Base-by-base conservation (phyloP, 1,284 basidiomycete genomes). In the Lignosus rhinocerotis region DNA sequence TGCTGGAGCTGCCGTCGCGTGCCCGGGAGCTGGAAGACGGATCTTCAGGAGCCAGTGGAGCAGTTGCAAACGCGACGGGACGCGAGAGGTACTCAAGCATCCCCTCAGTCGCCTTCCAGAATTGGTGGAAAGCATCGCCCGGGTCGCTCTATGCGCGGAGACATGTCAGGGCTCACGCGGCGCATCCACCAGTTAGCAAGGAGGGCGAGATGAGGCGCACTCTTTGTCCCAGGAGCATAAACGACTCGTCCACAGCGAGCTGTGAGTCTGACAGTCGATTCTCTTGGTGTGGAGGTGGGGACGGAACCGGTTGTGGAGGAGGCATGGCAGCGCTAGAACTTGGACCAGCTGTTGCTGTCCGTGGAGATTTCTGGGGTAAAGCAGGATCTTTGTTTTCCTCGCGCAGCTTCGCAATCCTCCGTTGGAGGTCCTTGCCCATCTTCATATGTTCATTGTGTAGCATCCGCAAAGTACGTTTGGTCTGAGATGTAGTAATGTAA, bases 91-190 rank as follows among this genome's bases (percentile, higher is more conserved):
- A 86, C 65, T 92, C 89, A 47, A 92, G 72, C 82, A 91, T 87
- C 45, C 87, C 90, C 72, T 92, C 87, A 75, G 91, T 88, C 39
- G 88, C 89, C 66, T 82, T 86, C 91, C 91, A 93, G 67, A 92
- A 93, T 63, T 90, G 83, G 69, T 92, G 91, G 76, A 93, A 93
- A 5, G 88, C 86, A 67, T 92, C 90, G 6, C 86, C 84, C 6
- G 68, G 64, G 42, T 73, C 71, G 56, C 70, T 71, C 70, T 72
- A 36, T 4, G 41, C 34, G 14, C 3, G 25, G 6, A 17, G 12
- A 32, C 33, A 8, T 48, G 33, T 55, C 11, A 51, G 33, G 12
- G 16, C 8, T 51, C 49, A 39, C 43, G 42, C 30, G 14, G 19
- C 34, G 4, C 25, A 33, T 10, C 45, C 7, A 6, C 36, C 36